Base-by-base conservation (phyloP, 139 green algal species). In the Yamagishiella unicocca region DNA sequence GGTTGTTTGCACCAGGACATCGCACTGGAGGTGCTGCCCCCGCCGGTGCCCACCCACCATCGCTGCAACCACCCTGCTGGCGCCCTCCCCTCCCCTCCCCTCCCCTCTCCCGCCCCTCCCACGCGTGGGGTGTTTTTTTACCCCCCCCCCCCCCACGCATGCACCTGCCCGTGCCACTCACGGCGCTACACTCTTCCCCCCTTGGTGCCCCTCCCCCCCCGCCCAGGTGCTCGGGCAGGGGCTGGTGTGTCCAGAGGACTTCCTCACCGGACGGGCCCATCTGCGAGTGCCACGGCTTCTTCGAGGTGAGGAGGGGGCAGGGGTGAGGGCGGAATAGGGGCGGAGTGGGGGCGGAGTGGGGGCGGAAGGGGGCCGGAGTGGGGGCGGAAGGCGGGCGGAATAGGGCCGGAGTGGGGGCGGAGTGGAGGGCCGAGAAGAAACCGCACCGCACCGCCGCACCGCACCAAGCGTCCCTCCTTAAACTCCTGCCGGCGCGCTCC, bases 281-380 rank as follows among this genome's bases (percentile, higher is more conserved):
- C 4, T 91, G 87, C 82, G 35, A 38, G 2, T 91, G 87, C 68
- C 62, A 85, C 33, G 64, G 82, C 1, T 91, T 87, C 66, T 88
- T 62, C 38, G 37, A 50, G 67, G 82, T 87, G 54, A 25, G 81
- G 17, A 53, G 67, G 22, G 3, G 31, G 29, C 2, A 27, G 2
- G 40, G 61, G 31, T 61, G 37, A 8, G 40, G 24, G 37, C 21
- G 70, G 50, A 25, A 17, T 17, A 58, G 50, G 14, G 50, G 50
- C 12, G 14, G 40, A 38, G 70, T 74, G n/a, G 66, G 37, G 12
- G 66, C n/a, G 7, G 66, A 35, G 33, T 19, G 37, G 29, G 66
- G n/a, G 17, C 66, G 66, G 17, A 66, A 66, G 55, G 19, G n/a
- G 21, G n/a, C n/a, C 50, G 12, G 38, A 72, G 64, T 25, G 25